Base-by-base conservation (phyloP, 805 yeast species). In the Cyberlindnera maclurae region DNA sequence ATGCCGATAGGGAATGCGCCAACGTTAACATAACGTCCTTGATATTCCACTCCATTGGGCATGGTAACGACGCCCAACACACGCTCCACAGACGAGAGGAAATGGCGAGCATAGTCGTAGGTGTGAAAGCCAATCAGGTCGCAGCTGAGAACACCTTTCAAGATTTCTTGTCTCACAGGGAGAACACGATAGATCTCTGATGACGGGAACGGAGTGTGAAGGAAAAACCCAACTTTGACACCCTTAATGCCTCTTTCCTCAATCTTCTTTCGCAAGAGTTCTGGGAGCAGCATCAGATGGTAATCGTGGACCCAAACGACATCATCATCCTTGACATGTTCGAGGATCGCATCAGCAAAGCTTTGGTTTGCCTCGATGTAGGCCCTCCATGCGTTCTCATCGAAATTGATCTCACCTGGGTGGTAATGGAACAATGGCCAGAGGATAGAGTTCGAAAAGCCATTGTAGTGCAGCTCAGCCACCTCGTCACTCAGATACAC, bases 1-100 rank as follows among this genome's bases (percentile, higher is more conserved):
- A 93, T 93, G 41, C 99, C 99, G 49, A 93, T 93, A n/a, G 99
- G 98, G 73, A 89, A 90, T 0, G 97, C 97, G 17, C 97, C 96
- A 27, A 93, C 87, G 22, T 77, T 76, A 33, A 93, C 90, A 43
- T 77, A 75, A 37, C 90, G 68, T 22, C 86, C 84, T 32, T 77
- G 68, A 57, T 72, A 86, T 45, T 82, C 81, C 15, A 93, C 84
- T 15, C 97, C 96, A 47, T 88, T 89, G 4, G 98, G 98, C 44
- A 83, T 69, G 0, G 97, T 88, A 36, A 79, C 81, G 7, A 88
- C 77, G 44, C 84, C 74, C 38, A 93, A 71, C 15, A 93, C 83
- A 40, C 95, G 71, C 42, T 88, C 80, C 10, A 93, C 95, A 1
- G 95, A 79, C 15, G 94, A 82, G 38, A 94, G 63, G 63, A 94